These are phyloP conservation scores for Grifola frondosa DNA, from an alignment of 1,284 basidiomycete species.

Conservation along the genomic window DNA sequence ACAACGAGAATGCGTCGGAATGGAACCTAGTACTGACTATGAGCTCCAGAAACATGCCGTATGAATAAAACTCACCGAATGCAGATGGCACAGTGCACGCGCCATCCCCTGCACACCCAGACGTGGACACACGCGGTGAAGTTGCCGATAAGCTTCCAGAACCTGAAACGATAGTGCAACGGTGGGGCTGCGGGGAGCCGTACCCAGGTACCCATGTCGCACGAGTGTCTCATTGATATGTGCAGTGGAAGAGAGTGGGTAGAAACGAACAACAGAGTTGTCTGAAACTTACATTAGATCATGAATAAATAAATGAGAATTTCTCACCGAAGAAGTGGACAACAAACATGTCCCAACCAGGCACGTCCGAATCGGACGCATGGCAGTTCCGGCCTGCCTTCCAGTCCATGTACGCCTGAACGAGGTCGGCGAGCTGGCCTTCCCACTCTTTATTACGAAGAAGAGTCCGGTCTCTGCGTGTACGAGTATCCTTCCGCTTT, in stretches of 20 bases:
- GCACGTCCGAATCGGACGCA: background rate
- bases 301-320: background rate
- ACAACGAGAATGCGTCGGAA: slow-evolving; percentile 1
- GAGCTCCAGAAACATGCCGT: background rate
- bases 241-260: background rate
- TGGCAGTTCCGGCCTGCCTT: background rate
- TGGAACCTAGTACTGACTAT: slow-evolving; percentile 1
- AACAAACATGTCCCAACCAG: background rate
- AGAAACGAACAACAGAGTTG: background rate
- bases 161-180: slow-evolving; percentile 17
- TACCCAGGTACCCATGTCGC: slow-evolving; percentile 13
- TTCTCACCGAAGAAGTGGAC: slow-evolving; percentile 7
- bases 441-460: slow-evolving; percentile 3
- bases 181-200: slow-evolving; percentile 13
- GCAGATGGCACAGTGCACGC: slow-evolving; percentile 18
- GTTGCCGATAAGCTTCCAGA: slow-evolving; percentile 23
- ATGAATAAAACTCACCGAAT: slow-evolving; percentile 13
- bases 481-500: background rate
- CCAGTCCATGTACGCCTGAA: slow-evolving; percentile 6
- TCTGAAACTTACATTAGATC: background rate
- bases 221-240: slow-evolving; percentile 8
- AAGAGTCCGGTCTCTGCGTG: slow-evolving; percentile 2
- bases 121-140: slow-evolving; percentile 24
- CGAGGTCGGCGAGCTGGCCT: slow-evolving; percentile 1
- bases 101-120: slow-evolving; percentile 22